Base-by-base conservation (phyloP, 768 basidiomycete species). In the Suillus subalutaceus region DNA sequence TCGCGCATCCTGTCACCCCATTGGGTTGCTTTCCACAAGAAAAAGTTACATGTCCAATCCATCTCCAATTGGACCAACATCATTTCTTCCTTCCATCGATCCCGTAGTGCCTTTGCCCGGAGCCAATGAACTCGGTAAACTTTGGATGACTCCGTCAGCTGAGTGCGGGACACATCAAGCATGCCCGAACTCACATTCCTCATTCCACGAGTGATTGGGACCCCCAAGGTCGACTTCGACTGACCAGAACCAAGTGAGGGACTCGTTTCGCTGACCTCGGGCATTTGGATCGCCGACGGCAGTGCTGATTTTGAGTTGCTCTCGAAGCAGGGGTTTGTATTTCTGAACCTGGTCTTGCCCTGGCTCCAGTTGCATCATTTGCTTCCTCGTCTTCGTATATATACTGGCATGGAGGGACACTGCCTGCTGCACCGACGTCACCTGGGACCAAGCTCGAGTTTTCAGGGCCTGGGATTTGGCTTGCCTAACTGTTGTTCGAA, bases 351-450 rank as follows among this genome's bases (percentile, higher is more conserved):
- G 38, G 38, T 12, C 38, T 12, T 38, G 10, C 38, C 48, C 18
- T 0, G 57, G 43, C 41, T 48, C 46, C 10, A 66, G 30, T 10
- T 38, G 2, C 6, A 50, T 16, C 48, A 65, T 56, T 7, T 72
- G 75, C 98, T 53, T 26, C 26, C 26, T 26, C 26, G 26, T 26
- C 26, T 26, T 26, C 26, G 2, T 26, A 26, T 26, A 26, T 26
- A 26, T 26, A 26, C 26, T 26, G 26, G 26, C 26, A 26, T 26
- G 26, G 26, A 26, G 26, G 26, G 26, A 26, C 26, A 26, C 26
- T 26, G 26, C 26, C 26, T 26, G 26, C 26, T 26, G 26, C 26
- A 26, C 26, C 26, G 1, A 26, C 2, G 26, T 26, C 26, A 26
- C 26, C 26, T 26, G 26, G 26, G 26, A 26, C 26, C 26, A 26